Evolutionary conservation across 495 filamentous ascomycete genomes (phyloP), one percentile per base, ranked within the genome.

Genomic region (Aspergillus olivimuriae): DNA sequence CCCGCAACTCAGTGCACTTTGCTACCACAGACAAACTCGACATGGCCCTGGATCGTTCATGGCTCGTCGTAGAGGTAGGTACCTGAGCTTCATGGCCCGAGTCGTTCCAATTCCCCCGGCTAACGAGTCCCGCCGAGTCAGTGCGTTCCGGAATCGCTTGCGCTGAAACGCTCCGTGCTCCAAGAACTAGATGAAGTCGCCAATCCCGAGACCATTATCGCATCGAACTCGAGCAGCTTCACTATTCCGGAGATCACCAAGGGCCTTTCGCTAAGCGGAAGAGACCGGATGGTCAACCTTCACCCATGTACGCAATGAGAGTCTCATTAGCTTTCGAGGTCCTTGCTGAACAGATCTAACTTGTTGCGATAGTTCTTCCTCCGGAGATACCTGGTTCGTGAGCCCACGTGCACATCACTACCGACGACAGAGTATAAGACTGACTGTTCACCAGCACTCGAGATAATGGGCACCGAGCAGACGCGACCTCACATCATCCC

Each of bases 241-340:
- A 54, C 51, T 17, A 61, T 67, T 16, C 39, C 41, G 8, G 63
- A 69, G 39, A 61, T 69, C 26, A 50, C 61, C 0, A 50, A 60
- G n/a, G 55, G 52, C 0, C 34, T 67, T 33, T 40, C 44, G 5
- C 44, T 67, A 31, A 57, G 53, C 21, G 35, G 56, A 31, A 39
- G 42, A 2, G 26, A 51, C 1, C 28, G 65, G 22, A 39, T 64
- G 19, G 26, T 67, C 23, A 69, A 54, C 41, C 44, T 56, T 9
- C 65, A 69, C 47, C 65, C 53, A 28, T 69, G 65, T 65, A 53
- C n/a, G n/a, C n/a, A n/a, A n/a, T n/a, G n/a, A n/a, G n/a, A 36
- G 62, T 60, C 12, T 8, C 17, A 7, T 26, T 37, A 16, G 17
- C 20, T n/a, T n/a, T n/a, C n/a, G n/a, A n/a, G n/a, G 5, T n/a